Conservation (phyloP, 148 eudicot genomes). For the Hydrangea macrophylla region DNA sequence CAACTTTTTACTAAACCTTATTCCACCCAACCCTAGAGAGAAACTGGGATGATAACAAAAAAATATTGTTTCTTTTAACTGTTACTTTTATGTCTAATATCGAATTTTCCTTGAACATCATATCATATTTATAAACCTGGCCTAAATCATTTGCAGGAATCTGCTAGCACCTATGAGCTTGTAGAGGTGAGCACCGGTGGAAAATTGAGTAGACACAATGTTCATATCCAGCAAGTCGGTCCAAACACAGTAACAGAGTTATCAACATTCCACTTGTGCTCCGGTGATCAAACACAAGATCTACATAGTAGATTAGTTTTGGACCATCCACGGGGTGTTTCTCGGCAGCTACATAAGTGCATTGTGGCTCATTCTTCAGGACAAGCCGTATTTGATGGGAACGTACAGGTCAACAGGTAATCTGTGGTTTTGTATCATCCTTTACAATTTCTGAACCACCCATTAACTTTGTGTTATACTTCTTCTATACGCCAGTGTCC, state of each 20-base stretch:
- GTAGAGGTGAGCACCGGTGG: conserved; percentile 89
- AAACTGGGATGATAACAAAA: background rate
- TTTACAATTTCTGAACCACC: background rate
- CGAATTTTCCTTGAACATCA: no score
- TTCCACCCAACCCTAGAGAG: background rate
- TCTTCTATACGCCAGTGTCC: background rate
- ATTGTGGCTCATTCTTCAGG: conserved; percentile 87
- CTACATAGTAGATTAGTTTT: conserved; percentile 74
- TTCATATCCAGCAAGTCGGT: conserved; percentile 87
- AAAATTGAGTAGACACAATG: conserved; percentile 87
- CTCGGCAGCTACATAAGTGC: conserved; percentile 93
- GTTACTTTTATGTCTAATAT: no score
- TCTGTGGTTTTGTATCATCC: conserved; percentile 8
- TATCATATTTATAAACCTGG: background rate
- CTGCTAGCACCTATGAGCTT: conserved; percentile 78
- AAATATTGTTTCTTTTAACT: no score
- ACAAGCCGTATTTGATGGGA: conserved; percentile 94
- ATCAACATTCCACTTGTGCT: conserved; percentile 76
- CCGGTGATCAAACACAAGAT: conserved; percentile 76
- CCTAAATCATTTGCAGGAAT: conserved; percentile 51
- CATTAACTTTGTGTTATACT: background rate
- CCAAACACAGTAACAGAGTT: conserved; percentile 79
- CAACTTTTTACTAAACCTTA: background rate
- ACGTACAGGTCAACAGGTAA: conserved; percentile 82
- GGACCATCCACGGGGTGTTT: conserved; percentile 82